Evolutionary conservation across 441 rosid genomes (phyloP).

Genomic region (Aleurites moluccanus): DNA sequence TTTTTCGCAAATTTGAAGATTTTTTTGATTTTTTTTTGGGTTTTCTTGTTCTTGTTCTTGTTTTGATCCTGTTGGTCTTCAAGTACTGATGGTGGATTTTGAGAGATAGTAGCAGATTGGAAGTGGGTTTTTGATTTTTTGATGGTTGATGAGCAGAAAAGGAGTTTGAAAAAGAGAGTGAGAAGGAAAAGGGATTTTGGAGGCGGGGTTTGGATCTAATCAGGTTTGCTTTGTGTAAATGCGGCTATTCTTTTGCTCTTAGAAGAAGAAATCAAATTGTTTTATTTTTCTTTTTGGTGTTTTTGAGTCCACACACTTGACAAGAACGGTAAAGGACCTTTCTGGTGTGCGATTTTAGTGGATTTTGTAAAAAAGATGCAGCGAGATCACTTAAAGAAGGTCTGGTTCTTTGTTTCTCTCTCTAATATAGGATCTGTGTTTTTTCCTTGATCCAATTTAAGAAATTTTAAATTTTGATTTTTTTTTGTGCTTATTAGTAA

Average conservation of each 20-base stretch:
- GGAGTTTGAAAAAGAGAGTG: constrained; percentile 9
- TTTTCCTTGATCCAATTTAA: background rate
- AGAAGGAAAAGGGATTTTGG: background rate
- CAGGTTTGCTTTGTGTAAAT: background rate
- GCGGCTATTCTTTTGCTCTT: background rate
- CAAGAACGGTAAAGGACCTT: constrained; percentile 12
- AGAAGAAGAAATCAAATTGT: background rate
- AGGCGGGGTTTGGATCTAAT: background rate
- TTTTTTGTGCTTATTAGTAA: background rate
- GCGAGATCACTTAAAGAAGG: constrained; percentile 64
- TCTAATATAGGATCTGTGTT: background rate
- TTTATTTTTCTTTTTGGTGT: background rate
- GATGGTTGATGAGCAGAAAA: constrained; percentile 13
- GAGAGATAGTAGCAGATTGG: background rate
- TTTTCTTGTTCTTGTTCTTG: background rate
- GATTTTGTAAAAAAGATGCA: constrained; percentile 47
- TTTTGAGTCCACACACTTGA: background rate
- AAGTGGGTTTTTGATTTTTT: constrained; percentile 4
- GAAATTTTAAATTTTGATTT: background rate
- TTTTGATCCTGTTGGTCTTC: background rate
- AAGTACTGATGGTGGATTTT: background rate
- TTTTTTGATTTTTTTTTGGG: background rate
- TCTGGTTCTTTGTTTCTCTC: constrained; percentile 21
- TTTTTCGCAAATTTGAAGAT: background rate
- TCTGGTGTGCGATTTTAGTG: constrained; percentile 15